These are phyloP conservation scores for Leccinum disarticulatum DNA, from an alignment of 768 basidiomycete species.

Conservation along the genomic window DNA sequence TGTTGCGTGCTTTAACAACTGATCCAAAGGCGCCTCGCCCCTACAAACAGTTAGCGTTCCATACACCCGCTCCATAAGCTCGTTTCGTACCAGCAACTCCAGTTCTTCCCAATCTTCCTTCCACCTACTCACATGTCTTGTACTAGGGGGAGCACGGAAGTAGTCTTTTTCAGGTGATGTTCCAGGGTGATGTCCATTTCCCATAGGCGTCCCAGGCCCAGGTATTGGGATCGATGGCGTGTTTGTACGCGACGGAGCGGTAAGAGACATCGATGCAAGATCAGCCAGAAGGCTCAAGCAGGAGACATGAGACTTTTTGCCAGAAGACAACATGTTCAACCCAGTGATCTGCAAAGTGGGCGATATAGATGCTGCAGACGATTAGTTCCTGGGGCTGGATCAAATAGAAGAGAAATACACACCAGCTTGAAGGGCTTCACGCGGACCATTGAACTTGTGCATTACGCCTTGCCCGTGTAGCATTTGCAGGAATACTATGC, in stretches of 20 bases:
- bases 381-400: neutral
- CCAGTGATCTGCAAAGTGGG: constrained; percentile 50
- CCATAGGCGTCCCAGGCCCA: constrained; percentile 50
- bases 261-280: constrained; percentile 45
- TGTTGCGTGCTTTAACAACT: constrained; percentile 93
- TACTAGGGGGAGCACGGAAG: constrained; percentile 40
- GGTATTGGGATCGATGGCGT: constrained; percentile 22
- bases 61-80: neutral
- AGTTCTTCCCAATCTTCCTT: constrained; percentile 94
- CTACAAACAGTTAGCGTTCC: constrained; percentile 34
- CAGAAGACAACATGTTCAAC: constrained; percentile 56
- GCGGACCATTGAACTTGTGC: constrained; percentile 50
- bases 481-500: constrained; percentile 83
- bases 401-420: constrained; percentile 4
- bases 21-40: constrained; percentile 90
- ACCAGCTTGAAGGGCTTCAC: constrained; percentile 60
- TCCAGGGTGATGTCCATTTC: constrained; percentile 32
- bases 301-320: constrained; percentile 56
- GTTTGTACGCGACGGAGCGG: constrained; percentile 16
- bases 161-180: constrained; percentile 71
- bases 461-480: constrained; percentile 73
- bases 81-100: constrained; percentile 62
- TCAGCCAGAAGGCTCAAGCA: constrained; percentile 60
- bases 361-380: constrained; percentile 51
- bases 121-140: constrained; percentile 73